Base-by-base conservation (phyloP, 1,284 basidiomycete genomes). In the Leccinum fallax region DNA sequence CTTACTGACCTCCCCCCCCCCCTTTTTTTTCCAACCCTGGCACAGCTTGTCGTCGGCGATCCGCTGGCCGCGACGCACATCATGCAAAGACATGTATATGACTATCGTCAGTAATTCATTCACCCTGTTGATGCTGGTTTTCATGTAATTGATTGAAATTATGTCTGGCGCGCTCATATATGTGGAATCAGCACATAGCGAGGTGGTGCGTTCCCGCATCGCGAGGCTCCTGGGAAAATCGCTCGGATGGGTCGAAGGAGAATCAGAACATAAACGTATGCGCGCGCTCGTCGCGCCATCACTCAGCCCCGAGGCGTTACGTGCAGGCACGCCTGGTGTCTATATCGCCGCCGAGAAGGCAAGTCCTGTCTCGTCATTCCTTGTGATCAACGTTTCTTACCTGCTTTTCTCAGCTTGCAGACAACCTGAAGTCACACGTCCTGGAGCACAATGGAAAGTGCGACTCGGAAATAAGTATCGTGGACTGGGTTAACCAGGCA, bases 191-290 rank as follows among this genome's bases (percentile, higher is more conserved):
- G 24, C 24, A 26, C 59, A 61, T 30, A 62, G 53, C 13, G 43
- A 55, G 4, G 6, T 61, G 1, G 58, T 61, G 28, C 61, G 61
- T 40, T 55, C 34, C 4, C 58, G 61, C 28, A 55, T 61, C 7
- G 61, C 43, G 19, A 34, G 61, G 38, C 53, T 62, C 19, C 30
- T 55, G 9, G 61, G 61, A 21, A 62, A 52, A 15, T 62, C 59
- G 9, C 59, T 62, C 9, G 61, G 59, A 3, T 62, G 61, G 61
- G 59, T 62, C 21, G 61, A 62, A 34, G 59, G 61, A 15, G 61
- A 61, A 52, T 62, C 59, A 10, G 61, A 55, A 5, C 59, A 62
- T 11, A 62, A 55, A 24, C 61, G 61, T 8, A 62, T 62, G 60
- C 60, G 60, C 15, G 53, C 61, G 21, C 61, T 61, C 30, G 53